These are phyloP conservation scores for Yarrowia sp. DNA, from an alignment of 805 yeast species.

Conservation along the genomic window DNA sequence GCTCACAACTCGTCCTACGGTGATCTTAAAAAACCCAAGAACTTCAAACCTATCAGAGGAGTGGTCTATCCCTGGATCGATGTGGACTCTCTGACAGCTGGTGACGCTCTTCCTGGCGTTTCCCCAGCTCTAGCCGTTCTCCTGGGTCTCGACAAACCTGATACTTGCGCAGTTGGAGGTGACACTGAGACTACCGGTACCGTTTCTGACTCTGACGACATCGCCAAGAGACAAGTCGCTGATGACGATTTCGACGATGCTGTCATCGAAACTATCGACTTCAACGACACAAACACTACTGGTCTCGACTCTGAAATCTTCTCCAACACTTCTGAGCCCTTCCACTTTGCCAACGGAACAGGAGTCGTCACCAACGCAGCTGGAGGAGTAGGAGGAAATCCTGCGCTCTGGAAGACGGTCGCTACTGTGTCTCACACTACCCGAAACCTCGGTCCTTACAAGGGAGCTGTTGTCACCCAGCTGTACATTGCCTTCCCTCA, in stretches of 20 bases:
- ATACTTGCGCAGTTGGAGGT: background rate
- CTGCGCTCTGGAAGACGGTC: conserved; percentile 62
- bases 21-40: background rate
- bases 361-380: conserved; percentile 49
- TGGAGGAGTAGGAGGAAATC: conserved; percentile 64
- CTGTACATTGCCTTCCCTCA: conserved; percentile 57
- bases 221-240: background rate
- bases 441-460: conserved; percentile 56
- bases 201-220: background rate
- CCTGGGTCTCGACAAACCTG: background rate
- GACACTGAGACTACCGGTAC: background rate
- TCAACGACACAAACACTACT: background rate
- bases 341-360: conserved; percentile 16
- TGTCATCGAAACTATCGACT: background rate
- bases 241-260: background rate
- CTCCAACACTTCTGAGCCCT: background rate
- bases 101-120: conserved; percentile 12
- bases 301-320: no score
- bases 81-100: background rate
- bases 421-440: conserved; percentile 57
- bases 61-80: conserved; percentile 60
- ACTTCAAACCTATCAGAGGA: conserved; percentile 47
- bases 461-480: conserved; percentile 62
- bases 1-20: background rate
- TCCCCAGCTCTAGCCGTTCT: background rate